Evolutionary conservation across 2,329 filamentous ascomycete genomes (phyloP).

Genomic region (Apiospora pterosperma): DNA sequence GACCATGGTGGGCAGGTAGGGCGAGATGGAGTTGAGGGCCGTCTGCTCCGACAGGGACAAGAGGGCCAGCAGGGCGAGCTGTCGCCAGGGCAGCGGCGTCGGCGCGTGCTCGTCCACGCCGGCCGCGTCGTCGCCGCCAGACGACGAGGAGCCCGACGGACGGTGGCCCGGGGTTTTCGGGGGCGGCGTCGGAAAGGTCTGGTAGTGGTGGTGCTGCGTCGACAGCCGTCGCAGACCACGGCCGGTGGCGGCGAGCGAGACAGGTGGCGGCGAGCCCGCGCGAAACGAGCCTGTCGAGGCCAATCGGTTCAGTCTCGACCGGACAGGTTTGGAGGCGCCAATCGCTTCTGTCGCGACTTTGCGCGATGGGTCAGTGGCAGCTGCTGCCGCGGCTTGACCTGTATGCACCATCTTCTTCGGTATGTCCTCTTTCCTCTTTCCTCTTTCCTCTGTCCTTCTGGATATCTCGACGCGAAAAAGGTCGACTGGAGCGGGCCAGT

Average conservation of each 20-base stretch:
- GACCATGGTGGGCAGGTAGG: slow-evolving; percentile 93
- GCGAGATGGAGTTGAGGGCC: slow-evolving; percentile 91
- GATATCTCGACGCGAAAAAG: neutral
- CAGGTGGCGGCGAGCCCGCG: slow-evolving; percentile 27
- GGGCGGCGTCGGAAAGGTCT: slow-evolving; percentile 76
- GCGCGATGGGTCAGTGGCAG: neutral
- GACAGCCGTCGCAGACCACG: slow-evolving; percentile 26
- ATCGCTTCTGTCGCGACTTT: neutral
- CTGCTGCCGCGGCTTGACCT: slow-evolving; percentile 1
- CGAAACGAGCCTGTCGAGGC: slow-evolving; percentile 27
- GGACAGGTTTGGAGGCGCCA: neutral
- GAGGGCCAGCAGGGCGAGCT: slow-evolving; percentile 80
- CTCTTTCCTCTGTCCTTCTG: neutral
- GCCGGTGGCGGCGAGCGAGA: slow-evolving; percentile 14
- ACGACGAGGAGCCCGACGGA: slow-evolving; percentile 25
- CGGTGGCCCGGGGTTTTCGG: slow-evolving; percentile 59
- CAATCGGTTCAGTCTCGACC: slow-evolving; percentile 5
- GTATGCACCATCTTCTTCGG: slow-evolving; percentile 2
- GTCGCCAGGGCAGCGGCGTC: slow-evolving; percentile 76
- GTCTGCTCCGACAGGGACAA: slow-evolving; percentile 94
- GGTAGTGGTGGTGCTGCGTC: slow-evolving; percentile 59
- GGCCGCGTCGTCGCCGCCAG: slow-evolving; percentile 26
- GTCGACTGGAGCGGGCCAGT: neutral
- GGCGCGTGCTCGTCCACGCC: slow-evolving; percentile 38
- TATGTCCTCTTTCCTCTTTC: neutral